Conservation (phyloP, 78 protist species). For the Andalucia godoyi region DNA sequence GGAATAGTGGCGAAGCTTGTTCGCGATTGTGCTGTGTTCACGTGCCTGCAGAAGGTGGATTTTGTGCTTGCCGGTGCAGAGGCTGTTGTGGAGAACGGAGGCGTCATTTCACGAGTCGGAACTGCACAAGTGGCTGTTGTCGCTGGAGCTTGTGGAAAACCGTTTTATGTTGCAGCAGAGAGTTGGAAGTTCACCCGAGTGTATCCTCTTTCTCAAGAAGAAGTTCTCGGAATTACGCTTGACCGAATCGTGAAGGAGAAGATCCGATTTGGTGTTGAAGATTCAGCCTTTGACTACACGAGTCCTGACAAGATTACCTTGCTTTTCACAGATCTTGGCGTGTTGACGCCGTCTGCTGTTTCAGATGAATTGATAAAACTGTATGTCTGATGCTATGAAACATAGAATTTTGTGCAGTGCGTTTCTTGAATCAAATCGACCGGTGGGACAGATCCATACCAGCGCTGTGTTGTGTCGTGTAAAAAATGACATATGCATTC, state of each 20-base stretch:
- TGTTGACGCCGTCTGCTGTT: slow-evolving; percentile 93
- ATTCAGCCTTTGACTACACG: slow-evolving; percentile 82
- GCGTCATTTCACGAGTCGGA: slow-evolving; percentile 85
- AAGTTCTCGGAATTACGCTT: slow-evolving; percentile 20
- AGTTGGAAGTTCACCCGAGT: slow-evolving; percentile 83
- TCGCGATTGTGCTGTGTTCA: slow-evolving; percentile 80
- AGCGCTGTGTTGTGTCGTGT: too few relatives aligned
- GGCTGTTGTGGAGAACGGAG: slow-evolving; percentile 95
- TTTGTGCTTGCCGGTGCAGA: slow-evolving; percentile 90
- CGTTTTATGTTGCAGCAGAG: slow-evolving; percentile 92
- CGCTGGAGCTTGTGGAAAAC: slow-evolving; percentile 73
- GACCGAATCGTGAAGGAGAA: neutral
- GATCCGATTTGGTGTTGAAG: neutral
- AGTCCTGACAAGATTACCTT: slow-evolving; percentile 75
- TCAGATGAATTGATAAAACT: slow-evolving; percentile 86
- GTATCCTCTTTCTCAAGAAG: slow-evolving; percentile 75
- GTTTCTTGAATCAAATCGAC: too few relatives aligned
- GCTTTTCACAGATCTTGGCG: slow-evolving; percentile 96
- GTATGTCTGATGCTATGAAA: too few relatives aligned
- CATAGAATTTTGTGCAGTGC: too few relatives aligned
- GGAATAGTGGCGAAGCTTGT: slow-evolving; percentile 70
- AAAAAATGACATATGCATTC: too few relatives aligned
- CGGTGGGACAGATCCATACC: too few relatives aligned
- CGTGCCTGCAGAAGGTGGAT: slow-evolving; percentile 54
- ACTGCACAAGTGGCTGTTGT: slow-evolving; percentile 72